phyloP scores from a whole-genome alignment of 2,329 filamentous ascomycete species.

The Hortaea werneckii region DNA sequence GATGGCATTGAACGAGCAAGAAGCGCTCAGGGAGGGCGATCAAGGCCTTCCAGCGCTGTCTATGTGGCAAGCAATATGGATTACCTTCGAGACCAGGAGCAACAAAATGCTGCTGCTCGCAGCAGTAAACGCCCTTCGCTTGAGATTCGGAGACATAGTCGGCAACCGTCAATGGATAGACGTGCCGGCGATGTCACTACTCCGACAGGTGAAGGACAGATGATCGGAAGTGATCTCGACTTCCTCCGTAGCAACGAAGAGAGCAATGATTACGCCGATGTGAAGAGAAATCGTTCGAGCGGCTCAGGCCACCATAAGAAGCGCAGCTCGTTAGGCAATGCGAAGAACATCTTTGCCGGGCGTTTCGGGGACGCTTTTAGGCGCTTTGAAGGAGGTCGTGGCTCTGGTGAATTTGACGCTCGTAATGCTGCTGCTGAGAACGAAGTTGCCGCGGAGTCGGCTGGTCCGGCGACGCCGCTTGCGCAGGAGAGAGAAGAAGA shows the following conservation, averaged over 20 bases:
- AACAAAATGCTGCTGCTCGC: slow-evolving; percentile 1
- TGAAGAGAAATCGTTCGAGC: slow-evolving; percentile 48
- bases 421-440: slow-evolving; percentile 3
- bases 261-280: slow-evolving; percentile 34
- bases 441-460: background rate
- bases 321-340: slow-evolving; percentile 53
- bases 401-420: background rate
- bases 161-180: slow-evolving; percentile 18
- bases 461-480: background rate
- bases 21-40: slow-evolving; percentile 51
- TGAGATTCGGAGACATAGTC: slow-evolving; percentile 21
- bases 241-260: slow-evolving; percentile 69
- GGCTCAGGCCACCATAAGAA: slow-evolving; percentile 50
- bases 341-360: slow-evolving; percentile 70
- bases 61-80: slow-evolving; percentile 77
- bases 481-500: slow-evolving; percentile 12
- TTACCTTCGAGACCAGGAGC: slow-evolving; percentile 67
- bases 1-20: slow-evolving; percentile 37
- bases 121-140: slow-evolving; percentile 22
- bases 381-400: slow-evolving; percentile 54
- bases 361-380: slow-evolving; percentile 93
- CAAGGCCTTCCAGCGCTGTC: slow-evolving; percentile 63
- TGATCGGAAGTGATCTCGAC: slow-evolving; percentile 70
- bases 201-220: slow-evolving; percentile 47
- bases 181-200: slow-evolving; percentile 22